Conservation (phyloP, 495 filamentous ascomycete species). For the Daldinia loculata region DNA sequence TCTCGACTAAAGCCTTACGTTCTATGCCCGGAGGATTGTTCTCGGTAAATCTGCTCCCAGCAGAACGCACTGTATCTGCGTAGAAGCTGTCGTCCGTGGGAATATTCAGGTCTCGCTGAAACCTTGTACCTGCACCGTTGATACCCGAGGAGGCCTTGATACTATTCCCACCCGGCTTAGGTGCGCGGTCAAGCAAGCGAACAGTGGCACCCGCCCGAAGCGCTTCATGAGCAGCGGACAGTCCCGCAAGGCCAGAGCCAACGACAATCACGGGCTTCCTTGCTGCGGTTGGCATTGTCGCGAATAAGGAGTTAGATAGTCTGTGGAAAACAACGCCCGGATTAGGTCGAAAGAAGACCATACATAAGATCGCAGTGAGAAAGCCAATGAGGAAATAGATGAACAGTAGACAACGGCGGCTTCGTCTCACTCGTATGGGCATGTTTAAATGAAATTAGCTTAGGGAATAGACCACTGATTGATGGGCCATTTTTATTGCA, state of each 20-base stretch:
- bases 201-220: constrained; percentile 56
- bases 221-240: constrained; percentile 59
- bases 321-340: constrained; percentile 12
- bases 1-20: constrained; percentile 54
- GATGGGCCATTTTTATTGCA: constrained; percentile 14
- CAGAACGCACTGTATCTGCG: constrained; percentile 63
- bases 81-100: constrained; percentile 54
- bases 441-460: constrained; percentile 6
- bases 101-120: constrained; percentile 50
- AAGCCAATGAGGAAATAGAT: constrained; percentile 38
- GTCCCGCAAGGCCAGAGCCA: constrained; percentile 62
- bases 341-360: constrained; percentile 32
- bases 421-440: constrained; percentile 33
- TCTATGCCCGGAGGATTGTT: constrained; percentile 26
- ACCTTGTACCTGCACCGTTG: constrained; percentile 65
- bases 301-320: constrained; percentile 11
- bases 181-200: constrained; percentile 60
- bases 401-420: constrained; percentile 29
- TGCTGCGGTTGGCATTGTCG: constrained; percentile 9
- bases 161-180: constrained; percentile 68
- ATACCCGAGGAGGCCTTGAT: constrained; percentile 72
- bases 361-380: constrained; percentile 38
- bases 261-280: constrained; percentile 55
- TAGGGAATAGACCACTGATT: background rate
- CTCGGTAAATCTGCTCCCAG: constrained; percentile 45